These are phyloP conservation scores for Spongiforma sp. DNA, from an alignment of 1,284 basidiomycete species.

Conservation along the genomic window DNA sequence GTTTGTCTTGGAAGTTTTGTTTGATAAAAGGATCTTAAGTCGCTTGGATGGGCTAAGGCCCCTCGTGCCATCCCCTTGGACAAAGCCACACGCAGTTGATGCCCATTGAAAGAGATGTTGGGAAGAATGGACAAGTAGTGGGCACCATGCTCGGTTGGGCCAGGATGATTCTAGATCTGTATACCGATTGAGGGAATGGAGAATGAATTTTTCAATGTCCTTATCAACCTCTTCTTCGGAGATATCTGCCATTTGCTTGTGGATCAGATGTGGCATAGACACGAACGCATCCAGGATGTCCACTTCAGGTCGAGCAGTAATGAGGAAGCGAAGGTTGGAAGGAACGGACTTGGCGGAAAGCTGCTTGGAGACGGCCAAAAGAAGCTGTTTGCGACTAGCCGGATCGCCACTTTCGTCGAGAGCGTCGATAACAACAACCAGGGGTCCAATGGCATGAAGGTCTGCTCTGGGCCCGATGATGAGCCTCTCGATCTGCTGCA, in stretches of 20 bases:
- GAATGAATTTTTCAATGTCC: not conserved
- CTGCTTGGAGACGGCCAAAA: too few relatives aligned
- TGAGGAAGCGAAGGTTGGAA: too few relatives aligned
- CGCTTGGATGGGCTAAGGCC: too few relatives aligned
- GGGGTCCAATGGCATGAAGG: too few relatives aligned
- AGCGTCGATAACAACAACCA: too few relatives aligned
- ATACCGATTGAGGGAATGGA: not conserved
- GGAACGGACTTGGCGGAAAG: too few relatives aligned
- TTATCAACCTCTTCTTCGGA: not conserved
- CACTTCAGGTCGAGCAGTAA: too few relatives aligned
- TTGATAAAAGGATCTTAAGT: not conserved
- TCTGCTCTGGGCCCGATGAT: too few relatives aligned
- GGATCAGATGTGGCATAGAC: too few relatives aligned
- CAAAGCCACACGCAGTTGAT: not conserved
- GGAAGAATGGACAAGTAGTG: not conserved
- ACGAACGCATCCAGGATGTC: too few relatives aligned
- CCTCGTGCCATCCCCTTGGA: not conserved
- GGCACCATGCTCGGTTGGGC: not conserved
- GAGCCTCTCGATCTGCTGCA: not conserved
- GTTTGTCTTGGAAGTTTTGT: not conserved
- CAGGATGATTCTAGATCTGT: not conserved
- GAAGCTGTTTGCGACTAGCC: too few relatives aligned
- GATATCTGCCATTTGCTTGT: not conserved
- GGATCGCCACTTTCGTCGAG: too few relatives aligned
- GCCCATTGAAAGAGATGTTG: not conserved